Base-by-base conservation (phyloP, 805 yeast genomes). In the Ogataea trehaloabstinens region DNA sequence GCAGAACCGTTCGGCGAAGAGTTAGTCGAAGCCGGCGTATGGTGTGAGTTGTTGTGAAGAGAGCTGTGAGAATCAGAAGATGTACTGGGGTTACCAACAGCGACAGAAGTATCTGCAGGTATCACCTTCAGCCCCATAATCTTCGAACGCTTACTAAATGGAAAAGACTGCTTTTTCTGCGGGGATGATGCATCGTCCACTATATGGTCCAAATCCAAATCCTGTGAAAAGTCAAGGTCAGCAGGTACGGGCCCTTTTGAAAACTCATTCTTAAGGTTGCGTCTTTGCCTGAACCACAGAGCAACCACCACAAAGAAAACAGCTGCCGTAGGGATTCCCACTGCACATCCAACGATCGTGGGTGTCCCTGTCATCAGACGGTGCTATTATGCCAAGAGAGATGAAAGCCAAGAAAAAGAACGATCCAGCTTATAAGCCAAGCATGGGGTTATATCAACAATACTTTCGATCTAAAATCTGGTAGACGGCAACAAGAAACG, bases 321-420 rank as follows among this genome's bases (percentile, higher is more conserved):
- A 7, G 71, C 45, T 4, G 63, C 66, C n/a, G 66, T 50, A 1
- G 80, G 80, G 18, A 75, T 61, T 24, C 78, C 80, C 4, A 75
- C 73, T 3, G 79, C 75, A 45, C 75, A 67, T 2, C 78, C 79
- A 3, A 74, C 78, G 2, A 78, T 74, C 6, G 67, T 44, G 11
- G 56, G 52, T 4, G 64, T 60, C 5, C 39, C 32, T n/a, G 43
- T 27, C 56, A 52, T 52, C n/a, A n/a, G n/a, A 17, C n/a, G n/a
- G n/a, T n/a, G n/a, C n/a, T n/a, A n/a, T n/a, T n/a, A n/a, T 38
- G 31, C 40, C 37, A 15, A 38, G n/a, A 15, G 34, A 16, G 20
- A 34, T 21, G 28, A 19, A 13, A 29, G 16, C 19, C 30, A 19
- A 37, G 42, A 30, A 37, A 22, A 22, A 22, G 12, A 22, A 12